Conservation (phyloP, 352 stramenopile genomes). For the Pythium periplocum region DNA sequence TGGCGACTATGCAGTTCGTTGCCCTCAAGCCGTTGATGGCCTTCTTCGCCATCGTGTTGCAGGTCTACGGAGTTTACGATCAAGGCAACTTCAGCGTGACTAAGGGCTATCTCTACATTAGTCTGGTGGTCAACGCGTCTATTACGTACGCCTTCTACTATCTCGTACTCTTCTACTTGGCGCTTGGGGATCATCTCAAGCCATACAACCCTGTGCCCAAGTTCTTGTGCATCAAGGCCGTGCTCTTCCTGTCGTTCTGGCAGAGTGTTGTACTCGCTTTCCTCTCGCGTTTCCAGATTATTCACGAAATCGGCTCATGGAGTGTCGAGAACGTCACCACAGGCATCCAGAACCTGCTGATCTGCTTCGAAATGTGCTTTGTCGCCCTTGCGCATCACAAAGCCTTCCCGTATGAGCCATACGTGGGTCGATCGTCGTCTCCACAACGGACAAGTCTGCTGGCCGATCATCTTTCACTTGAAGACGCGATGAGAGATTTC, state of each 20-base stretch:
- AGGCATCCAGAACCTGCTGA: slow-evolving; percentile 97
- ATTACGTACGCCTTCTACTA: slow-evolving; percentile 98
- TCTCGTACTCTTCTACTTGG: slow-evolving; percentile 96
- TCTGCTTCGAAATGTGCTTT: slow-evolving; percentile 99
- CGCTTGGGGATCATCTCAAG: slow-evolving; percentile 83
- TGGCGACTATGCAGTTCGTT: slow-evolving; percentile 95
- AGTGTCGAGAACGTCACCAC: slow-evolving; percentile 95
- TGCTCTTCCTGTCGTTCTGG: slow-evolving; percentile 99
- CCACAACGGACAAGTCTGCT: slow-evolving; percentile 73
- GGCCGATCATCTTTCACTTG: slow-evolving; percentile 90
- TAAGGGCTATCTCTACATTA: slow-evolving; percentile 90
- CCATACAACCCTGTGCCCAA: slow-evolving; percentile 96
- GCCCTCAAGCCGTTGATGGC: slow-evolving; percentile 92
- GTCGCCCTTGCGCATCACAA: slow-evolving; percentile 95
- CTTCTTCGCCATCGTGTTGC: slow-evolving; percentile 82
- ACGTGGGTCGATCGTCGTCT: slow-evolving; percentile 32
- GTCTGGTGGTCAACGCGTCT: slow-evolving; percentile 93
- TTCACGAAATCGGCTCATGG: slow-evolving; percentile 90
- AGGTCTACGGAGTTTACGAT: slow-evolving; percentile 74
- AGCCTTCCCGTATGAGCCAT: slow-evolving; percentile 92
- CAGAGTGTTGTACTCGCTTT: slow-evolving; percentile 92
- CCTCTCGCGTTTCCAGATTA: slow-evolving; percentile 85
- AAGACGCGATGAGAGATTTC: slow-evolving; percentile 93
- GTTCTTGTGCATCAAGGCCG: slow-evolving; percentile 98
- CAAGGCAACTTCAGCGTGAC: slow-evolving; percentile 82